These are phyloP conservation scores for Bimuria novae-zelandiae DNA, from an alignment of 2,329 filamentous ascomycete species.

Conservation along the genomic window DNA sequence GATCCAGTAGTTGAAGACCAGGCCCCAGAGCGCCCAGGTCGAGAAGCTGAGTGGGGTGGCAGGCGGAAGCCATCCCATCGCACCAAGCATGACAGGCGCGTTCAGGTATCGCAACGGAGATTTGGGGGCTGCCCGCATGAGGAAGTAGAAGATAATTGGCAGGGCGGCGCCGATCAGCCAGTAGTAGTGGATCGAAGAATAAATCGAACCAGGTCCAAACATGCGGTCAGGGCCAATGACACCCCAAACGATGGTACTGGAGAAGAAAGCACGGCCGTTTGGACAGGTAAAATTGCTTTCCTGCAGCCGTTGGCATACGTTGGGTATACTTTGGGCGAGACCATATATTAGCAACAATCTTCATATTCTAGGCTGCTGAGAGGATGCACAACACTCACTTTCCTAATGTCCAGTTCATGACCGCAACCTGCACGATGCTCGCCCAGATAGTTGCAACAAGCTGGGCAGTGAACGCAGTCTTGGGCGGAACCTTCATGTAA, in stretches of 20 bases:
- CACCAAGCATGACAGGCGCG: conserved; percentile 59
- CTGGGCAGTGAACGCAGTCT: conserved; percentile 69
- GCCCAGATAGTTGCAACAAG: conserved; percentile 69
- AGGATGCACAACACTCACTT: background rate
- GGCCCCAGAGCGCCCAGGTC: conserved; percentile 70
- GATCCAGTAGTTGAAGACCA: conserved; percentile 71
- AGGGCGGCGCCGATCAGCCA: conserved; percentile 69
- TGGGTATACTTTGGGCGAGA: conserved; percentile 56
- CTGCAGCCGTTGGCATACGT: conserved; percentile 65
- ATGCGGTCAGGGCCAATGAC: conserved; percentile 72
- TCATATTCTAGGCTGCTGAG: background rate
- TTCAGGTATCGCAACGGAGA: conserved; percentile 68
- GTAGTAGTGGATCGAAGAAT: conserved; percentile 69
- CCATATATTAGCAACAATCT: background rate
- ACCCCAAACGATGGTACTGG: conserved; percentile 65
- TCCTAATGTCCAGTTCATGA: conserved; percentile 61
- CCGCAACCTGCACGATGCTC: conserved; percentile 68
- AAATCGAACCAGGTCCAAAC: conserved; percentile 67
- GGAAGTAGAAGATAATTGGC: conserved; percentile 65
- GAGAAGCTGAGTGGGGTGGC: conserved; percentile 74
- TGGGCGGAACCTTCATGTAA: conserved; percentile 63
- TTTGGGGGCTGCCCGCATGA: conserved; percentile 65
- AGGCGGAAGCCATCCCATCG: conserved; percentile 55
- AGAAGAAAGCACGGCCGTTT: conserved; percentile 66
- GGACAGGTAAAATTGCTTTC: conserved; percentile 65